Base-by-base conservation (phyloP, 2,329 filamentous ascomycete genomes). In the Cercospora sesami region DNA sequence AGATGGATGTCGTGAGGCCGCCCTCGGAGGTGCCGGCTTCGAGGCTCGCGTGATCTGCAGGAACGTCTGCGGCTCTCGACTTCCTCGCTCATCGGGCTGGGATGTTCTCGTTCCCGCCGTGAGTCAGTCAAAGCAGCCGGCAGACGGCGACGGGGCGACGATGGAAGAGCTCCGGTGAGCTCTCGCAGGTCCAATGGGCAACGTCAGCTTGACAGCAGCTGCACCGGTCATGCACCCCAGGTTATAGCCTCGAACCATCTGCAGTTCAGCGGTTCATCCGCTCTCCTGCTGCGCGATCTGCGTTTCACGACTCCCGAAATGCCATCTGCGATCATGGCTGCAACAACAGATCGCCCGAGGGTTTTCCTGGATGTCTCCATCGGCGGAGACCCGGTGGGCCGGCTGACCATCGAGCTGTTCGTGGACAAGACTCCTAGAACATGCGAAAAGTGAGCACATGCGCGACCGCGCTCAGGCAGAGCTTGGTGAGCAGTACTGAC, bases 401-500 rank as follows among this genome's bases (percentile, higher is more conserved):
- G 82, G 53, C 75, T 83, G 23, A 77, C 78, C 3, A 79, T 83
- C 63, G 82, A 83, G 74, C 78, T 83, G 21, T 83, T 82, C 76
- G 74, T 73, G 23, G 82, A 83, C 73, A 78, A 82, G 68, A 77
- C 80, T 9, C 82, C 82, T 9, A 78, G 77, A 66, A 83, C 82
- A 60, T 81, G 79, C 73, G 81, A 83, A 74, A 83, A 83, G 81
- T 83, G 75, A 70, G 73, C 63, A 42, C 60, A 60, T 30, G 21
- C 16, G 59, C 48, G 62, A 31, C 42, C 23, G 30, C 26, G 39
- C 48, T 59, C 55, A 18, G 31, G 26, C 23, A 28, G 6, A n/a
- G 26, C 28, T 57, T n/a, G 18, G 28, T 57, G 55, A 36, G 70
- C 59, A 73, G 58, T 26, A 57, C 60, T 69, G 21, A 70, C 66